A percentile compares a stretch with the other conserved stretches of the same genome.
These are phyloP conservation scores for Solanum chiquidenum DNA, from an alignment of 257 asterid species.

Conservation along the genomic window DNA sequence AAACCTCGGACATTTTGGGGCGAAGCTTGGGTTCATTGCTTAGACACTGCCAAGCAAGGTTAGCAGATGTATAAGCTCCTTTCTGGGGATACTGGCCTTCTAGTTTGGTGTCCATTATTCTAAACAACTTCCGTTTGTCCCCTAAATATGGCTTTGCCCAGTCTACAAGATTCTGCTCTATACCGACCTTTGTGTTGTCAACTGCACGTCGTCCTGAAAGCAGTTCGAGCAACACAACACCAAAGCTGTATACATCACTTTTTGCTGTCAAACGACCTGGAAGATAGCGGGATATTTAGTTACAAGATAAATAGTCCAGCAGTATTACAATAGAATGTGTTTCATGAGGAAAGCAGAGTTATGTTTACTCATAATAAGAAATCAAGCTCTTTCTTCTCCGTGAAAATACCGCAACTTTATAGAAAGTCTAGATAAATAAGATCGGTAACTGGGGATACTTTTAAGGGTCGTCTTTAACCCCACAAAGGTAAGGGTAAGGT, in stretches of 20 bases:
- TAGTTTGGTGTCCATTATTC: slow-evolving; percentile 67
- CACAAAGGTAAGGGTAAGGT: no score
- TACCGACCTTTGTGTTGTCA: slow-evolving; percentile 44
- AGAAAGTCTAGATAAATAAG: neutral
- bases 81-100: slow-evolving; percentile 81
- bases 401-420: neutral
- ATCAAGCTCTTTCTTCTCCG: neutral
- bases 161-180: slow-evolving; percentile 68
- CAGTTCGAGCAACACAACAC: slow-evolving; percentile 66
- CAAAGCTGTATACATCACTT: slow-evolving; percentile 80
- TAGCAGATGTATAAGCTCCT: slow-evolving; percentile 57
- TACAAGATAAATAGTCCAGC: neutral
- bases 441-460: neutral
- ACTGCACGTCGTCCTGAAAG: slow-evolving; percentile 65
- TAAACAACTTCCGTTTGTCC: slow-evolving; percentile 52
- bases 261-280: slow-evolving; percentile 64
- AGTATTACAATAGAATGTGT: neutral
- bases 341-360: neutral
- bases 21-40: slow-evolving; percentile 47
- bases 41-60: slow-evolving; percentile 52
- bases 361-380: neutral
- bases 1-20: slow-evolving; percentile 62
- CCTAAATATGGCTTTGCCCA: slow-evolving; percentile 72
- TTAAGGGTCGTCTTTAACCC: no score
- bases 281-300: neutral